Conservation (phyloP, 2,329 filamentous ascomycete species). For the Cytospora chrysosperma region DNA sequence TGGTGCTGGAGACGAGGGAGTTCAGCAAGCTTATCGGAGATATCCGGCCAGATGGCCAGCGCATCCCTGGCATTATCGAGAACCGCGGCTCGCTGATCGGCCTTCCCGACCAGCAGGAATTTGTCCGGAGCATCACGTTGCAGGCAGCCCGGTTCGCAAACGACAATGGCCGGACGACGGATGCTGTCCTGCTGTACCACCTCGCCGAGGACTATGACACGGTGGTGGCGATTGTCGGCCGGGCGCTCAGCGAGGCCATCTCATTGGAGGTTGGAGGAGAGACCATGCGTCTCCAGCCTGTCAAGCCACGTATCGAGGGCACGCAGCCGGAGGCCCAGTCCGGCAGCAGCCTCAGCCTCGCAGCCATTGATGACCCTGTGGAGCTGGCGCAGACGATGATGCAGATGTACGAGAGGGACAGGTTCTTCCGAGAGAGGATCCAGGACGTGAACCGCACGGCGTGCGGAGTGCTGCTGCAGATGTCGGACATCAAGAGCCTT, state of each 20-base stretch:
- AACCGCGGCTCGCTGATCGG: slow-evolving; percentile 79
- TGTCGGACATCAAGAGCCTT: slow-evolving; percentile 59
- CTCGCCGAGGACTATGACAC: slow-evolving; percentile 93
- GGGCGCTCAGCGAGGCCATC: slow-evolving; percentile 85
- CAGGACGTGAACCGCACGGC: slow-evolving; percentile 56
- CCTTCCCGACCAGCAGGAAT: slow-evolving; percentile 75
- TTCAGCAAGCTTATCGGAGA: slow-evolving; percentile 94
- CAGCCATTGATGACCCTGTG: slow-evolving; percentile 59
- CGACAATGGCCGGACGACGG: slow-evolving; percentile 88
- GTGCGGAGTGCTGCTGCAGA: slow-evolving; percentile 56
- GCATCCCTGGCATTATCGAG: slow-evolving; percentile 85
- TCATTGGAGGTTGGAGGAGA: slow-evolving; percentile 83
- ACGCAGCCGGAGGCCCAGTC: slow-evolving; percentile 40
- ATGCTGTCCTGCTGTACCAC: slow-evolving; percentile 92
- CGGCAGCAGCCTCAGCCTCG: slow-evolving; percentile 59
- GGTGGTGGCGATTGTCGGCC: slow-evolving; percentile 87
- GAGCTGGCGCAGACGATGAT: slow-evolving; percentile 62
- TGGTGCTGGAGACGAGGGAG: slow-evolving; percentile 94
- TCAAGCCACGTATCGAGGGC: slow-evolving; percentile 65
- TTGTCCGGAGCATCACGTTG: slow-evolving; percentile 87
- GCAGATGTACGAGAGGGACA: slow-evolving; percentile 60
- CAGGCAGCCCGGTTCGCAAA: slow-evolving; percentile 92
- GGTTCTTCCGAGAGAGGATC: slow-evolving; percentile 60
- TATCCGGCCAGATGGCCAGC: slow-evolving; percentile 79
- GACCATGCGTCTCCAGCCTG: slow-evolving; percentile 72